Evolutionary conservation across 495 filamentous ascomycete genomes (phyloP).

Genomic region (Penicillium manginii): DNA sequence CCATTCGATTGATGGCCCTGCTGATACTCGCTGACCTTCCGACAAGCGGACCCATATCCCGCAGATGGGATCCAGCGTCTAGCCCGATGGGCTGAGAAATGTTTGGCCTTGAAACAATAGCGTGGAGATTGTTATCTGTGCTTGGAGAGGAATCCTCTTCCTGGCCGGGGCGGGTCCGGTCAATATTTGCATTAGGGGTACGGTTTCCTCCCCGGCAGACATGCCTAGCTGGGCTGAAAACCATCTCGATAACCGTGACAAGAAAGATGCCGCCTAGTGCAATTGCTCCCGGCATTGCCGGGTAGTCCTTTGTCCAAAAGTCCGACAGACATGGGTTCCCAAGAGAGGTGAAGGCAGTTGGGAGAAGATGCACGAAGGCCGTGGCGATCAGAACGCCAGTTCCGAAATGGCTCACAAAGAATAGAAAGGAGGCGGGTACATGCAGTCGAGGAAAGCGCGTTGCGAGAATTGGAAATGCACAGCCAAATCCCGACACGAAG

Average conservation of each 20-base stretch:
- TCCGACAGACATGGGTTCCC: slow-evolving; percentile 71
- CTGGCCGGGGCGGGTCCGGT: background rate
- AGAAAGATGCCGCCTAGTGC: slow-evolving; percentile 68
- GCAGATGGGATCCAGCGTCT: slow-evolving; percentile 27
- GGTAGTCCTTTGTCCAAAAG: slow-evolving; percentile 69
- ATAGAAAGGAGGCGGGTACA: slow-evolving; percentile 52
- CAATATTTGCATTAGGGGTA: background rate
- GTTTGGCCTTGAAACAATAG: background rate
- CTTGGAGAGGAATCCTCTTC: background rate
- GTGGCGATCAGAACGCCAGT: slow-evolving; percentile 85
- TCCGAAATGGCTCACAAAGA: slow-evolving; percentile 75
- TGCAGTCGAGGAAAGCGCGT: slow-evolving; percentile 38
- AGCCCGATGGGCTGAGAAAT: slow-evolving; percentile 6
- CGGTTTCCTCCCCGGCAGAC: slow-evolving; percentile 27
- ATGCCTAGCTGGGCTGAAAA: slow-evolving; percentile 51
- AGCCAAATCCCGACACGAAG: slow-evolving; percentile 58
- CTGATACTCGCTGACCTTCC: slow-evolving; percentile 37
- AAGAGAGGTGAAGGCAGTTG: slow-evolving; percentile 73
- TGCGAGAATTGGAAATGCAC: slow-evolving; percentile 47
- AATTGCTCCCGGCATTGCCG: slow-evolving; percentile 70
- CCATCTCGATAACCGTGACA: slow-evolving; percentile 72
- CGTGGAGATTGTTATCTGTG: background rate
- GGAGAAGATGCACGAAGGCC: slow-evolving; percentile 78
- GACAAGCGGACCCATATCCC: slow-evolving; percentile 34
- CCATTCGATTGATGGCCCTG: slow-evolving; percentile 34